Evolutionary conservation across 2,329 filamentous ascomycete species (phyloP).

Genomic region (Alternaria tenuissima): DNA sequence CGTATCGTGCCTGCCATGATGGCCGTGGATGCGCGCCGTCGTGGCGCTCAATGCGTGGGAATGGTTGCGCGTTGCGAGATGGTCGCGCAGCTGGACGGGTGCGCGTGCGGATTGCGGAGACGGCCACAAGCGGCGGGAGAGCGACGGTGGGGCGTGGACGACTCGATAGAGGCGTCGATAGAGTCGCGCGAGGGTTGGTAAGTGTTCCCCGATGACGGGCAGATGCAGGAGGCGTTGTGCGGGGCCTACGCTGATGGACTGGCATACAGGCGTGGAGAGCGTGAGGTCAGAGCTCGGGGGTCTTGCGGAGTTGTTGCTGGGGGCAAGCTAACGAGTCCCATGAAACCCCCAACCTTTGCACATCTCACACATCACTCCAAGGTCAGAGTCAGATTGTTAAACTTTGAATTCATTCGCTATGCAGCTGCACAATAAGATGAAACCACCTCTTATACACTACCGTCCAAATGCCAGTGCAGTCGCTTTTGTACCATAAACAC

Average conservation of each 20-base stretch:
- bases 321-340: conserved; percentile 2
- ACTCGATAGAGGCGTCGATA: not conserved
- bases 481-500: conserved; percentile 9
- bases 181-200: conserved; percentile 25
- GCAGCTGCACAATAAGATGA: conserved; percentile 9
- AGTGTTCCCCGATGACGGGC: conserved; percentile 19
- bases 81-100: conserved; percentile 13
- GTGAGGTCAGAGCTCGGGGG: conserved; percentile 39
- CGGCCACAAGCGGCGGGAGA: conserved; percentile 5
- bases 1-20: conserved; percentile 51
- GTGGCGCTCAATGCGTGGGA: conserved; percentile 22
- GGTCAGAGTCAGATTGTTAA: not conserved
- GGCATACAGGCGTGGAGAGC: conserved; percentile 17
- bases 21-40: conserved; percentile 18
- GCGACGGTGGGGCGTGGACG: conserved; percentile 13
- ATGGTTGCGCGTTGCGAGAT: conserved; percentile 12
- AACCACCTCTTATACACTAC: not conserved
- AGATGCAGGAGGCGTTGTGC: conserved; percentile 23
- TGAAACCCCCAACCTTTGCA: not conserved
- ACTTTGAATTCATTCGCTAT: conserved; percentile 1
- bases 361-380: not conserved
- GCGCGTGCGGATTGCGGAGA: conserved; percentile 20
- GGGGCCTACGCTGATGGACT: conserved; percentile 35
- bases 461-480: conserved; percentile 11
- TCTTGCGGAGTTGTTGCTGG: conserved; percentile 29